Percentiles rank a stretch among this genome's conserved stretches.
phyloP scores from a whole-genome alignment of 164 flowering plant genomes.

The Vitis amurensis region DNA sequence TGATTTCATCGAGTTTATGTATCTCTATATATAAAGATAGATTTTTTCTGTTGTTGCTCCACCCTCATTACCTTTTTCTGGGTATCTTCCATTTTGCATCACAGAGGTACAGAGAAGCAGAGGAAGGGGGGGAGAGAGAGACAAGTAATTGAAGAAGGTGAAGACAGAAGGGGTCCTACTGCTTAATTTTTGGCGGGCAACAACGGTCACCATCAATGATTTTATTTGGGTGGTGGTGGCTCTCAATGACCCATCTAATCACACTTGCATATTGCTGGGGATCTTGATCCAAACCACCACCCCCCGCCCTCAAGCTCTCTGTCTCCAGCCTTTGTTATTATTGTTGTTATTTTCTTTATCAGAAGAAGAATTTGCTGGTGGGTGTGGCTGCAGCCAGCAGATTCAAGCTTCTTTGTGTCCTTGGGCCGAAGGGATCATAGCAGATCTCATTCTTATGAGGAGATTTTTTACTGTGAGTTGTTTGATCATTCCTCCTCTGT shows the following conservation, averaged over 20 bases:
- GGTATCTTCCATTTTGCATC: conserved; percentile 13
- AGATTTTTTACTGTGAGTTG: conserved; percentile 50
- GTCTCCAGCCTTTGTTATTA: conserved; percentile 3
- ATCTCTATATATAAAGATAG: no score
- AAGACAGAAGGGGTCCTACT: conserved; percentile 28
- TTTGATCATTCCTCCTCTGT: background rate
- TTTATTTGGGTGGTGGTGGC: conserved; percentile 33
- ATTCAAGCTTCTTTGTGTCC: conserved; percentile 2
- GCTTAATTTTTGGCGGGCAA: conserved; percentile 49
- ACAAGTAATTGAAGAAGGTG: conserved; percentile 12
- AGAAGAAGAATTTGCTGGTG: conserved; percentile 7
- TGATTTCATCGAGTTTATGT: conserved; percentile 15
- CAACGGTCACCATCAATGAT: conserved; percentile 58
- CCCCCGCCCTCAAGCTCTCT: conserved; percentile 7
- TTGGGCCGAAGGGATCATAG: conserved; percentile 23
- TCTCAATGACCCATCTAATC: conserved; percentile 42
- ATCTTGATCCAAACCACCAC: conserved; percentile 22
- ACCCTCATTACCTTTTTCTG: conserved; percentile 5
- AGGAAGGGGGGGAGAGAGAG: conserved; percentile 11
- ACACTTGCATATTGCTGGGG: conserved; percentile 26
- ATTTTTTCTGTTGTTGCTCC: background rate
- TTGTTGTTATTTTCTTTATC: conserved; percentile 2
- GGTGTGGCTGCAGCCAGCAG: background rate
- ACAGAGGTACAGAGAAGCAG: background rate
- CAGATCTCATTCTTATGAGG: conserved; percentile 63